Evolutionary conservation across 129 eudicot genomes (phyloP), one percentile per base, ranked within the genome.

Genomic region (Helianthus tuberosus): DNA sequence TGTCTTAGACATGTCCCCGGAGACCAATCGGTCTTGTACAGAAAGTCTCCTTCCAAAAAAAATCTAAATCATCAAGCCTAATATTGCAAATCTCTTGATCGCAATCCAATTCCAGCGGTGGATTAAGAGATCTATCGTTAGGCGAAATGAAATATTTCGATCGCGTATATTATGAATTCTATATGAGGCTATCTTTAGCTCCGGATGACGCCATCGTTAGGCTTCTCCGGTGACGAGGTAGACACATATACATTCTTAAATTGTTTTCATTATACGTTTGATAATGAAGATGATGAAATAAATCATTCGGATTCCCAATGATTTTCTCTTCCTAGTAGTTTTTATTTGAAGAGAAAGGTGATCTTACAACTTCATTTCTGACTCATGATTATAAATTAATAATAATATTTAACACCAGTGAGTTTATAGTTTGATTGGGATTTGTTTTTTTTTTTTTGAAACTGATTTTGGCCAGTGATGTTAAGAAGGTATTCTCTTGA

Each of bases 301-400:
- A 82, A 82, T 79, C 87, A 79, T 75, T 70, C 89, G 89, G 89
- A 86, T 86, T 86, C 90, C 90, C 90, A 79, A 61, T 86, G 90
- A 86, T 79, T 72, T 73, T 63, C 66, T 72, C 81, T 75, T 53
- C 49, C 41, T n/a, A 60, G 55, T 78, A 78, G 82, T 78, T 71
- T 71, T 78, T 78, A 78, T 78, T 78, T 63, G 67, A 52, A 71
- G 82, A 71, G 82, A 47, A 46, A 71, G 23, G 63, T 81, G 85
- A 81, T 75, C 68, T 73, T 51, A 27, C 32, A 71, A 64, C 66
- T 64, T 77, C 75, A 64, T 75, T 71, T 85, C 84, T 85, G 89
- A 85, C 89, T 77, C 77, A 32, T 32, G 36, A 2, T 32, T 32
- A 32, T 32, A 29, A 29, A 29, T 29, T 1, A 29, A 29, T 29